Conservation (phyloP, 345 rosid genomes). For the Citrus glauca region DNA sequence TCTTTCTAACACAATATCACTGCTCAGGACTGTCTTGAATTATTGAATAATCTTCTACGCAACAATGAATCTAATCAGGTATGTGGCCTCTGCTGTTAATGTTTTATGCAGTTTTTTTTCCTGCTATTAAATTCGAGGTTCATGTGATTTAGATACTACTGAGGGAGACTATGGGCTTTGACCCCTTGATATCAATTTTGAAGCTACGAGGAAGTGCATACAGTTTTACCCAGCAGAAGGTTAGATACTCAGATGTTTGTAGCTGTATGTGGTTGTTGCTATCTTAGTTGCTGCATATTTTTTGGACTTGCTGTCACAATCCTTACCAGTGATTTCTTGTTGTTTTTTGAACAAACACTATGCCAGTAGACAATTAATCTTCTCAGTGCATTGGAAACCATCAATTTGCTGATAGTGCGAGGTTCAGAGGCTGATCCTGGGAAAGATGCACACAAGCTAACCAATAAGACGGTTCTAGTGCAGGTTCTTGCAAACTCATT, state of each 20-base stretch:
- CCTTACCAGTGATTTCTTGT: conserved; percentile 40
- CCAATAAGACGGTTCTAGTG: conserved; percentile 76
- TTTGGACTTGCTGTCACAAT: conserved; percentile 15
- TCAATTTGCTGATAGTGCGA: conserved; percentile 75
- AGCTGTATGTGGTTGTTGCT: not conserved
- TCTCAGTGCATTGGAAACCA: conserved; percentile 80
- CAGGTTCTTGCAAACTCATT: conserved; percentile 52
- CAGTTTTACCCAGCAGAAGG: conserved; percentile 96
- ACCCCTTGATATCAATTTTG: conserved; percentile 65
- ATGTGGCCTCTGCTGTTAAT: conserved; percentile 15
- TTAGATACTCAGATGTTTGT: conserved; percentile 45
- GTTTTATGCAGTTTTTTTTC: not conserved
- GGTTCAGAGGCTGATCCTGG: conserved; percentile 64
- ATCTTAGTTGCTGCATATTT: not conserved
- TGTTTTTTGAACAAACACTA: conserved; percentile 38
- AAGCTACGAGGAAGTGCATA: conserved; percentile 75
- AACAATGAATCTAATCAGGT: conserved; percentile 91
- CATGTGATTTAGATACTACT: conserved; percentile 56
- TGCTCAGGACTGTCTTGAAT: conserved; percentile 84
- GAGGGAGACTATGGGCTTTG: conserved; percentile 95
- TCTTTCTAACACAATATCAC: conserved; percentile 1
- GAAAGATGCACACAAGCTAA: conserved; percentile 70
- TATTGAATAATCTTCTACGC: conserved; percentile 88
- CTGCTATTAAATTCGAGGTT: conserved; percentile 25
- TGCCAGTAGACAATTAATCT: conserved; percentile 97